phyloP scores from a whole-genome alignment of 2,329 filamentous ascomycete species.

The Trichoderma gracile region DNA sequence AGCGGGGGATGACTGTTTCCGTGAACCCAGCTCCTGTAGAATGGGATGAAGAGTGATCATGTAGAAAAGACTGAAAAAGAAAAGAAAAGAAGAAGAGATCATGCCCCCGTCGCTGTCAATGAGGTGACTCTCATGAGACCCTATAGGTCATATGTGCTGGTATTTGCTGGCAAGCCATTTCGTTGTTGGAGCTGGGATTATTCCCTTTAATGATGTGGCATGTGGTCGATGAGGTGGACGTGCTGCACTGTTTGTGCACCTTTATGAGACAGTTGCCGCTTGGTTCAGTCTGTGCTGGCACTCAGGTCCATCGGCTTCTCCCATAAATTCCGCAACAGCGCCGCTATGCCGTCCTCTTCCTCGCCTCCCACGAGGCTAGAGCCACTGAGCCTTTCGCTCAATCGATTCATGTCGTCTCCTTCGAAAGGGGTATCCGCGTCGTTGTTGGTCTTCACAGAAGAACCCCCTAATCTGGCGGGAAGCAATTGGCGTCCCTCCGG shows the following conservation, averaged over 20 bases:
- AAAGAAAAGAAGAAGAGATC: neutral
- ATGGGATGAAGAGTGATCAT: neutral
- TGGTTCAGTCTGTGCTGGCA: constrained; percentile 43
- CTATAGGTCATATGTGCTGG: too few relatives aligned
- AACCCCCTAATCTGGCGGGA: constrained; percentile 39
- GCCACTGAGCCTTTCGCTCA: constrained; percentile 51
- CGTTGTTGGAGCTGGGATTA: too few relatives aligned
- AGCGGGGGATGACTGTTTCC: neutral
- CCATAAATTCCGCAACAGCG: constrained; percentile 60
- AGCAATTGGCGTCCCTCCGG: constrained; percentile 38
- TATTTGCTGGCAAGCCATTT: too few relatives aligned
- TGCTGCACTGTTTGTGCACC: too few relatives aligned
- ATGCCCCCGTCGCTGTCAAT: neutral
- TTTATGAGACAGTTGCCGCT: neutral
- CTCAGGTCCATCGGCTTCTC: constrained; percentile 61
- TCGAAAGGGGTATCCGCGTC: constrained; percentile 49
- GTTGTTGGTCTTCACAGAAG: constrained; percentile 41
- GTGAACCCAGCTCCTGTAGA: too few relatives aligned
- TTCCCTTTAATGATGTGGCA: too few relatives aligned
- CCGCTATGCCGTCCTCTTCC: constrained; percentile 53
- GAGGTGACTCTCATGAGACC: neutral
- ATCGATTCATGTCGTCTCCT: constrained; percentile 45
- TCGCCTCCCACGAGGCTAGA: constrained; percentile 51
- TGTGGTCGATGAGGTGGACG: too few relatives aligned
- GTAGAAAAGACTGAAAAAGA: neutral